These are phyloP conservation scores for Alternaria panax DNA, from an alignment of 2,329 filamentous ascomycete species.

Conservation along the genomic window DNA sequence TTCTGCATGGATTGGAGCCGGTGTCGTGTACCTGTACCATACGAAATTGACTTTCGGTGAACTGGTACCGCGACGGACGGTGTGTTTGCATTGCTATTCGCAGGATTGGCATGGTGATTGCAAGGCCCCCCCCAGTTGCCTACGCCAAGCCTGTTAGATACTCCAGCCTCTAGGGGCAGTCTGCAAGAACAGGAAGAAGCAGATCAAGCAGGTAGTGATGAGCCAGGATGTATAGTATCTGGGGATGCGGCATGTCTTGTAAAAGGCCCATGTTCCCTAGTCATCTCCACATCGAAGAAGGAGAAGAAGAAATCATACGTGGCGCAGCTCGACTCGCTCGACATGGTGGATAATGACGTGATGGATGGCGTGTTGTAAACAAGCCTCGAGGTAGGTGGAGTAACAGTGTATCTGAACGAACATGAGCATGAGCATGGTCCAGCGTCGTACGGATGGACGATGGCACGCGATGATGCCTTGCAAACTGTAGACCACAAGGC, in stretches of 20 bases:
- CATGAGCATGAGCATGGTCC: not conserved
- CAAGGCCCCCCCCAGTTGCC: not conserved
- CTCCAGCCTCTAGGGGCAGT: not conserved
- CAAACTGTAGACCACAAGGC: conserved; percentile 4
- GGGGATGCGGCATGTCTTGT: not conserved
- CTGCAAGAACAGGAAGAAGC: not conserved
- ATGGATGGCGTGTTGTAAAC: conserved; percentile 13
- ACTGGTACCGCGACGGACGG: not conserved
- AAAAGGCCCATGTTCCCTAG: not conserved
- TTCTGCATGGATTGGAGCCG: conserved; percentile 12
- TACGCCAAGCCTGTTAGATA: not conserved
- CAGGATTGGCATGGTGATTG: not conserved
- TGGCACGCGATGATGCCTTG: conserved; percentile 15
- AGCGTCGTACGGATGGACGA: not conserved
- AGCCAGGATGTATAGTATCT: not conserved
- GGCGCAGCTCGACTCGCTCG: not conserved
- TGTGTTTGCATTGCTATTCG: conserved; percentile 6
- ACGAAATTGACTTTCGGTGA: conserved; percentile 5
- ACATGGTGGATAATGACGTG: conserved; percentile 20
- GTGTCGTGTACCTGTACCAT: conserved; percentile 11
- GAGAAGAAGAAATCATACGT: not conserved
- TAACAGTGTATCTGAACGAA: not conserved
- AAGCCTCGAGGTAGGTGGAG: not conserved
- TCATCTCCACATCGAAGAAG: not conserved
- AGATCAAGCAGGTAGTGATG: not conserved